A percentile compares a stretch with the other conserved stretches of the same genome.
Evolutionary conservation across 495 filamentous ascomycete species (phyloP).

Genomic region (Podospora appendiculata): DNA sequence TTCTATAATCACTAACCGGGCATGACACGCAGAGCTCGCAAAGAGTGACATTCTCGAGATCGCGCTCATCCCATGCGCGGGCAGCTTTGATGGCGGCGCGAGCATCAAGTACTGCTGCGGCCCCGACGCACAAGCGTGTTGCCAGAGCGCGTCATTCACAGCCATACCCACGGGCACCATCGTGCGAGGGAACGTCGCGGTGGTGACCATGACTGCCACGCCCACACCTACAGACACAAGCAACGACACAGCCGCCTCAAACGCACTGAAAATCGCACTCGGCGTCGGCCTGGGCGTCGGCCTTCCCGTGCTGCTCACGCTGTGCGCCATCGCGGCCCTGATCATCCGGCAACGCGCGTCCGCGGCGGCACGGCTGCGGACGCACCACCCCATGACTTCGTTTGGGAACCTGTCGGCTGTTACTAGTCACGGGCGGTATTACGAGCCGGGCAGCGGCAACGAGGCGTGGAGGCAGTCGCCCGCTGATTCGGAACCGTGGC

Average conservation of each 20-base stretch:
- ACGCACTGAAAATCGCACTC: conserved; percentile 4
- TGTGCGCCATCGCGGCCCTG: neutral
- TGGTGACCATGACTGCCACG: neutral
- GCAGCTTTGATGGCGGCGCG: conserved; percentile 2
- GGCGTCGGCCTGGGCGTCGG: conserved; percentile 14
- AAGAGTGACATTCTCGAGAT: neutral
- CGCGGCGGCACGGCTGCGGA: neutral
- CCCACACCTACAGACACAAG: neutral
- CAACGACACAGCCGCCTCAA: neutral
- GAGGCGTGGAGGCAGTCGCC: too few relatives aligned
- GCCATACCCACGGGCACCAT: conserved; percentile 8
- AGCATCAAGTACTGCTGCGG: conserved; percentile 16
- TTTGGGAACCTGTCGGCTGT: neutral
- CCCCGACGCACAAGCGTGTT: conserved; percentile 4
- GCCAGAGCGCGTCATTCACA: neutral
- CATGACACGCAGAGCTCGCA: too few relatives aligned
- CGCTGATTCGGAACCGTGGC: too few relatives aligned
- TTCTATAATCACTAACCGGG: too few relatives aligned
- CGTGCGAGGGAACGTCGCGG: neutral
- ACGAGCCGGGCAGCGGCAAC: too few relatives aligned
- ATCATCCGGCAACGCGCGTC: neutral
- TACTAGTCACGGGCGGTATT: too few relatives aligned
- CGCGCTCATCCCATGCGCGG: conserved; percentile 10
- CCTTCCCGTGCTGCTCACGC: neutral
- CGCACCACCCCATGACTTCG: neutral